Percentiles rank a stretch among this genome's conserved stretches.
Evolutionary conservation across 164 flowering plant species (phyloP).

Genomic region (Amborella trichopoda): DNA sequence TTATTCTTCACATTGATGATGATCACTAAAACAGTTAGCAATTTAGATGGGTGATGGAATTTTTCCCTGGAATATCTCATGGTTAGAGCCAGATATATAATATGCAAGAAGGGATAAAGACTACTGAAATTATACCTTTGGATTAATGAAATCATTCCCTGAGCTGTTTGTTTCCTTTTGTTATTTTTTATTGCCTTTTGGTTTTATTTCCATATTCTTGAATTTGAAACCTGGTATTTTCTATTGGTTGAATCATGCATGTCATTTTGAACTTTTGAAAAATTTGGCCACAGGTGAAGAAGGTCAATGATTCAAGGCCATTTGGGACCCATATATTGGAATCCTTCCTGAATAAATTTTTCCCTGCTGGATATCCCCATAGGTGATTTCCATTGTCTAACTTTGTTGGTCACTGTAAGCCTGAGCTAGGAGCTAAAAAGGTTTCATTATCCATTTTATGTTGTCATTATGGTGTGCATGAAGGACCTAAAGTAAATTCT

Average conservation of each 20-base stretch:
- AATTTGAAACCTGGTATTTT: background rate
- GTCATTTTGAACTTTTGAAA: background rate
- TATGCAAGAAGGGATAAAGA: too few relatives aligned
- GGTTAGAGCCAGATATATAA: too few relatives aligned
- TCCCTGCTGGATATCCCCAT: conserved; percentile 93
- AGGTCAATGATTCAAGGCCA: conserved; percentile 61
- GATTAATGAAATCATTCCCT: background rate
- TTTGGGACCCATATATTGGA: conserved; percentile 38
- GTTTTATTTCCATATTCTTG: background rate
- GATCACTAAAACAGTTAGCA: too few relatives aligned
- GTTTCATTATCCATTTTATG: background rate
- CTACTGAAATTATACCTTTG: too few relatives aligned
- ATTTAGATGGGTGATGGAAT: too few relatives aligned
- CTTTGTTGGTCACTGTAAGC: background rate
- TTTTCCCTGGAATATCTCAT: too few relatives aligned
- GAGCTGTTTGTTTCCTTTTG: background rate
- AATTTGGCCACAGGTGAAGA: conserved; percentile 35
- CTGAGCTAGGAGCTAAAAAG: background rate
- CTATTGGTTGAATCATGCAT: background rate
- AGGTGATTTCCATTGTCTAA: conserved; percentile 33
- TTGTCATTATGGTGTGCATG: too few relatives aligned
- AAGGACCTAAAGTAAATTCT: background rate
- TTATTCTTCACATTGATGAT: too few relatives aligned
- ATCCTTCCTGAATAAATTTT: conserved; percentile 73
- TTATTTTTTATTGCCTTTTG: background rate